These are phyloP conservation scores for Immersiella caudata DNA, from an alignment of 495 filamentous ascomycete genomes.

Conservation along the genomic window DNA sequence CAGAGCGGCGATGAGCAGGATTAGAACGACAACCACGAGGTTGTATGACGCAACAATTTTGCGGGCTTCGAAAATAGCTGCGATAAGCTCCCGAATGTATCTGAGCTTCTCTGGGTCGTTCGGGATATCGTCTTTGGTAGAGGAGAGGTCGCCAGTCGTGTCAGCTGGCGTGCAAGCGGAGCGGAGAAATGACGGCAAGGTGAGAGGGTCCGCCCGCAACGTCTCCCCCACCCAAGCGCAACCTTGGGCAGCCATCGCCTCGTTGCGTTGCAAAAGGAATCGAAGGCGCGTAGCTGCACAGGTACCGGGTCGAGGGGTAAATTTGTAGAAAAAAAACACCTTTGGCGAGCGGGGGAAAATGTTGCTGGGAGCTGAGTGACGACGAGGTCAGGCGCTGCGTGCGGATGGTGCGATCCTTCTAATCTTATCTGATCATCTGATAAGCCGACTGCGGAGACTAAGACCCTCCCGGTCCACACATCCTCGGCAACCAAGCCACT, in stretches of 20 bases:
- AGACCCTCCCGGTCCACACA: neutral
- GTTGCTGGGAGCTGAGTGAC: neutral
- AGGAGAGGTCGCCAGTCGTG: neutral
- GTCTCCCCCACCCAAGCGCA: neutral
- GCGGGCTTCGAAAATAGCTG: conserved; percentile 38
- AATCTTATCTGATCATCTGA: conserved; percentile 18
- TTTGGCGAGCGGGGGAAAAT: neutral
- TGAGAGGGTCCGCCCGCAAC: neutral
- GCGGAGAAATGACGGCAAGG: neutral
- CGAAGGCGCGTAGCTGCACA: neutral
- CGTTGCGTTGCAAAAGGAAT: neutral
- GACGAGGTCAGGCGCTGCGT: neutral
- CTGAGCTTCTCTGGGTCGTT: conserved; percentile 36
- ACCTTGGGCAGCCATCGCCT: neutral
- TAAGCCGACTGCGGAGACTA: neutral
- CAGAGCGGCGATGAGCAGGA: conserved; percentile 33
- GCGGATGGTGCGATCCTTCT: conserved; percentile 1
- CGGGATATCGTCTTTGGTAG: conserved; percentile 2
- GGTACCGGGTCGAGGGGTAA: neutral
- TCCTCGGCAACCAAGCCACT: neutral
- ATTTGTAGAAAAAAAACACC: neutral
- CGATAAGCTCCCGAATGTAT: conserved; percentile 40
- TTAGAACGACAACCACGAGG: conserved; percentile 34
- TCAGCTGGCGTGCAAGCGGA: neutral
- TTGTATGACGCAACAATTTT: conserved; percentile 42